phyloP scores from a whole-genome alignment of 2,329 filamentous ascomycete species.

The Teratosphaeria pseudoeucalypti region DNA sequence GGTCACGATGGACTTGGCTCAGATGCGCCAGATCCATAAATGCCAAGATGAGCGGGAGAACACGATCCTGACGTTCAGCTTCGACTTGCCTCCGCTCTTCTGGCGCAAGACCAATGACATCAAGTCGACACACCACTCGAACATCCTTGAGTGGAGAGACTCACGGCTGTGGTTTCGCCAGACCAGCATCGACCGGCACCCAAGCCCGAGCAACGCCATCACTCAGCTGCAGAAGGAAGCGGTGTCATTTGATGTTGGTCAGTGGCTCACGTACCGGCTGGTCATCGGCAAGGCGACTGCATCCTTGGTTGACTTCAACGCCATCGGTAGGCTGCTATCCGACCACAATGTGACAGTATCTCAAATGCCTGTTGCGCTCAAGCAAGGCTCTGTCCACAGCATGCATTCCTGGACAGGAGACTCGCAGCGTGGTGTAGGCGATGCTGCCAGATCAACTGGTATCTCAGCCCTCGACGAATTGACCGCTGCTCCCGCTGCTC shows the following conservation, averaged over 20 bases:
- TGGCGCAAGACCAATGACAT: slow-evolving; percentile 15
- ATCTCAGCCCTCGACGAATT: background rate
- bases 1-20: slow-evolving; percentile 36
- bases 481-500: background rate
- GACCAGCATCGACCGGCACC: slow-evolving; percentile 47
- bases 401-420: background rate
- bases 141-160: slow-evolving; percentile 42
- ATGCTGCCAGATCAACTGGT: slow-evolving; percentile 4
- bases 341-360: slow-evolving; percentile 57
- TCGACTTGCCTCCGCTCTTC: slow-evolving; percentile 26
- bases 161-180: slow-evolving; percentile 52
- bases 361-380: background rate
- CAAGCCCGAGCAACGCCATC: slow-evolving; percentile 1
- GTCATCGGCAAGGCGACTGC: slow-evolving; percentile 28
- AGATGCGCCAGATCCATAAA: slow-evolving; percentile 30
- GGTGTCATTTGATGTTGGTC: slow-evolving; percentile 51
- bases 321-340: slow-evolving; percentile 43
- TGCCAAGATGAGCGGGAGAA: slow-evolving; percentile 15
- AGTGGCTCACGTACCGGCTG: slow-evolving; percentile 51
- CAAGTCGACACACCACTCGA: slow-evolving; percentile 30
- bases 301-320: slow-evolving; percentile 9
- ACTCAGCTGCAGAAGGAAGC: slow-evolving; percentile 37
- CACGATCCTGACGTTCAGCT: slow-evolving; percentile 22
- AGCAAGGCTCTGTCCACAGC: background rate
- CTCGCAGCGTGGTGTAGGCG: slow-evolving; percentile 4